These are phyloP conservation scores for Babesia caballi DNA, from an alignment of 169 alveolate species.

Conservation along the genomic window DNA sequence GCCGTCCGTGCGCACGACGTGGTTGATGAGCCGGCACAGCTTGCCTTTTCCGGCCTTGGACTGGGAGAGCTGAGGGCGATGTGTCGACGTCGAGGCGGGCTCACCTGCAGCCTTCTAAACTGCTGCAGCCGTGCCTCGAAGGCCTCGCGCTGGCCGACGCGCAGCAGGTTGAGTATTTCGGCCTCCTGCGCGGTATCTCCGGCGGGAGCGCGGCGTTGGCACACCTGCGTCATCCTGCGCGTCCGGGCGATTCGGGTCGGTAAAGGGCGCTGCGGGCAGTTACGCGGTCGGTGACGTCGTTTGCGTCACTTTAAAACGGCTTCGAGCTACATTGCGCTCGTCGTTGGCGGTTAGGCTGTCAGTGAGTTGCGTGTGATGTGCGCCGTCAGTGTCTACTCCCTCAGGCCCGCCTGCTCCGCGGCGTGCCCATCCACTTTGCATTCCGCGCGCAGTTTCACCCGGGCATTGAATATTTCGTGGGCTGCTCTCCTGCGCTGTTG, in stretches of 20 bases:
- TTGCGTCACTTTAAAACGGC: neutral
- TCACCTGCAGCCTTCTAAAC: constrained; percentile 53
- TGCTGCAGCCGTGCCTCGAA: constrained; percentile 56
- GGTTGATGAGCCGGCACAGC: constrained; percentile 46
- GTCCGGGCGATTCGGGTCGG: neutral
- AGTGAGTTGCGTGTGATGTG: neutral
- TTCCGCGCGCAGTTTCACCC: too few species aligned
- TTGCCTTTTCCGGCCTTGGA: constrained; percentile 49
- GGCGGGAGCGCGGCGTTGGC: neutral
- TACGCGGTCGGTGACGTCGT: neutral
- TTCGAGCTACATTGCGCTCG: neutral
- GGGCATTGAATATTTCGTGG: too few species aligned
- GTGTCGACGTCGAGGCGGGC: neutral
- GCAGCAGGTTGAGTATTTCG: constrained; percentile 45
- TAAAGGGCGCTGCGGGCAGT: too few species aligned
- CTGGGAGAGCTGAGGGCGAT: constrained; percentile 30
- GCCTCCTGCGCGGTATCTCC: constrained; percentile 27
- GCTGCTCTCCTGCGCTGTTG: too few species aligned
- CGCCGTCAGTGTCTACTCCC: neutral
- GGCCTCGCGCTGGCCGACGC: constrained; percentile 45
- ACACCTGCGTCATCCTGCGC: constrained; percentile 6
- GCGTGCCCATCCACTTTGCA: neutral
- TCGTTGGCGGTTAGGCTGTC: neutral
- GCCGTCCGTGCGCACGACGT: constrained; percentile 31
- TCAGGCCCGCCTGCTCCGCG: neutral